A percentile compares a stretch with the other conserved stretches of the same genome.
These are phyloP conservation scores for Dendrobium chrysotoxum DNA, from an alignment of 106 monocot species.

Conservation along the genomic window DNA sequence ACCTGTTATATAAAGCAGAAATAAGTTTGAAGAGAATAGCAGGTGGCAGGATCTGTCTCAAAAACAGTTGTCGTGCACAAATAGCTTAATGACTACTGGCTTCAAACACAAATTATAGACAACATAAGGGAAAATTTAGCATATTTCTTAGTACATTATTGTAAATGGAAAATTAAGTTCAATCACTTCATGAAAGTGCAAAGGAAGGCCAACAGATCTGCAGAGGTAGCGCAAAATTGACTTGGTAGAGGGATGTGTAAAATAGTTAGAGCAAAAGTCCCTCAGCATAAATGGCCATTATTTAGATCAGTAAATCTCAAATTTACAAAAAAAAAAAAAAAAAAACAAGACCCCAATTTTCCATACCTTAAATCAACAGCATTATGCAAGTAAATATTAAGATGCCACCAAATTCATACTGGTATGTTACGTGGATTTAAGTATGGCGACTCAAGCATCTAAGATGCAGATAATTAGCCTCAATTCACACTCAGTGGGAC, in stretches of 20 bases:
- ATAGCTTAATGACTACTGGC: too few relatives aligned
- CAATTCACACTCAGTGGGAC: background rate
- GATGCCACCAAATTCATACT: too few relatives aligned
- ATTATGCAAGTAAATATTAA: too few relatives aligned
- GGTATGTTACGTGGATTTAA: background rate
- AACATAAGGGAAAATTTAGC: background rate
- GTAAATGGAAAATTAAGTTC: background rate
- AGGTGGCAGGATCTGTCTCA: background rate
- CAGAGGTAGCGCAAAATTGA: background rate
- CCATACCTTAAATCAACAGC: too few relatives aligned
- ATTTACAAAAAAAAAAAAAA: too few relatives aligned
- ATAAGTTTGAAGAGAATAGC: slow-evolving; percentile 2
- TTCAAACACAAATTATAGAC: background rate
- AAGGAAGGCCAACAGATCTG: background rate
- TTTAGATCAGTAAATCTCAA: too few relatives aligned
- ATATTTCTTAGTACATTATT: background rate
- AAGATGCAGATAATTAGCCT: background rate
- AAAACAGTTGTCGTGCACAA: background rate
- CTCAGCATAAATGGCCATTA: too few relatives aligned
- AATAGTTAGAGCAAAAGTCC: too few relatives aligned
- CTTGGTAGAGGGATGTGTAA: background rate
- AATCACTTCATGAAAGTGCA: background rate
- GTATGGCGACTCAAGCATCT: background rate
- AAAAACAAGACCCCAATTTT: too few relatives aligned
- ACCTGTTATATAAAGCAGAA: slow-evolving; percentile 40